Base-by-base conservation (phyloP, 331 rosid genomes). In the Dryas integrifolia region DNA sequence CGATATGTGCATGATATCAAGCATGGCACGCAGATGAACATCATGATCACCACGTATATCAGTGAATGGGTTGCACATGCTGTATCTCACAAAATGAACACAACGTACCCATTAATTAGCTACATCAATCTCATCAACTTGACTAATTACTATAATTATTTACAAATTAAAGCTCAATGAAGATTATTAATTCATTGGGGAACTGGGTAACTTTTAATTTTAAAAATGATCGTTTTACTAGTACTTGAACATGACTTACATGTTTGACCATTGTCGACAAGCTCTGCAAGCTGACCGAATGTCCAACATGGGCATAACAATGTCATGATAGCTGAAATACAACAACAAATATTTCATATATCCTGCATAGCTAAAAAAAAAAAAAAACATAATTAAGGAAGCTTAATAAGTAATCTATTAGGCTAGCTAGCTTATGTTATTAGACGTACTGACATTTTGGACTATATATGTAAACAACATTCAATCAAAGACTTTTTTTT, bases 281-380 rank as follows among this genome's bases (percentile, higher is more conserved):
- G 72, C 77, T 78, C 78, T 16, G 82, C 77, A 44, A 78, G 16
- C 69, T 72, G 77, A 43, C 82, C 82, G 47, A 72, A 78, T 35
- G 78, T 72, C 6, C 70, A 46, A 18, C 82, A 72, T 4, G 82
- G 82, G 69, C 40, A 78, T 43, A 66, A 46, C 26, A 64, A 12
- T 3, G 78, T 78, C 40, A 72, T 18, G 40, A 72, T 2, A 48
- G 82, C 77, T 78, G 74, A 45, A 16, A 65, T 47, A 53, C 21
- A 14, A 46, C 65, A 63, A 13, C 15, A 43, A 70, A 70, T 47
- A 56, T 13, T 35, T 39, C 62, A 39, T 52, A 40, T 52, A 52
- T 69, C 18, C 12, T 69, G 18, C 49, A 15, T 3, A 62, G 24
- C 56, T 39, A 5, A 6, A 14, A 2, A 48, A 30, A 2, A 4